Base-by-base conservation (phyloP, 768 basidiomycete species). In the Russula sp. region DNA sequence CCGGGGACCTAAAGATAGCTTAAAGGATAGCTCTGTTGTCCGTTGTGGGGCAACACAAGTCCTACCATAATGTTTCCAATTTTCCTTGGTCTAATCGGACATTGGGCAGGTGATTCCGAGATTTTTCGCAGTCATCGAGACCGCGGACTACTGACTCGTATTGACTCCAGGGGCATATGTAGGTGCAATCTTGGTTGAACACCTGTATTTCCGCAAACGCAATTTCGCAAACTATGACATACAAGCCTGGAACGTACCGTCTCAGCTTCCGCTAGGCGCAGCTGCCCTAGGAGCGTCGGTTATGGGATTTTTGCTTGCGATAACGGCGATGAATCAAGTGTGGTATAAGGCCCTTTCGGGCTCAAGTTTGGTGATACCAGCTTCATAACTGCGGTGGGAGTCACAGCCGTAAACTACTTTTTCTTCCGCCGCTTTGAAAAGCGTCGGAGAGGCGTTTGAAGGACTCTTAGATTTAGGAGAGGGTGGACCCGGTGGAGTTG, bases 271-370 rank as follows among this genome's bases (percentile, higher is more conserved):
- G 0, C 76, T 79, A 16, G 90, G 90, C 2, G 68, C 80, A 22
- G 85, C 90, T 4, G 89, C 88, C 2, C 67, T 88, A 8, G 62
- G 77, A 0, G 79, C 89, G 0, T 78, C 79, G 52, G 60, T 77
- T 0, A 75, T 82, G 13, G 77, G 84, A 2, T 84, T 84, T 59
- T 82, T 75, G 10, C 76, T 89, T 22, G 75, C 86, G 26, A 75
- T 90, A 6, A 84, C 86, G 8, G 83, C 78, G 56, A 92, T 92
- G 84, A 76, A 81, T 62, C 88, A 92, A 69, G 81, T 77, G 14
- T 90, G 85, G 83, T 91, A 83, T 70, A 76, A 3, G 90, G 90
- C 0, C 89, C 89, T 0, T 84, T 91, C 26, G 89, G 87, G 3
- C 67, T 70, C 38, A 75, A 70, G 10, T 78, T 85, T 14, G 90